Evolutionary conservation across 2,329 filamentous ascomycete species (phyloP), one percentile per base, ranked within the genome.

Genomic region (Arthrobotrys iridis): DNA sequence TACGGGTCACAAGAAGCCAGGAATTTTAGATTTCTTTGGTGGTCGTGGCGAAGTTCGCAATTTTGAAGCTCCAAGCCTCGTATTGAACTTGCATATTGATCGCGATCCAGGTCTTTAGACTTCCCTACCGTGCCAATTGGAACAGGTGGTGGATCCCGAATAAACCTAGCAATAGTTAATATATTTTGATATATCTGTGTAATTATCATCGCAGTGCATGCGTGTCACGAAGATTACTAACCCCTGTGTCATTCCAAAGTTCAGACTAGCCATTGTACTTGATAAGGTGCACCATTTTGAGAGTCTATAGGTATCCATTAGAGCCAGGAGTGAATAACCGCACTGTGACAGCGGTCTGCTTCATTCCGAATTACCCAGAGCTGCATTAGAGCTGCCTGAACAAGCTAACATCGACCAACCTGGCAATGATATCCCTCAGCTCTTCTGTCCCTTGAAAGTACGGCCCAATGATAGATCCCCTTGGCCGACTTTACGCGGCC

Each of bases 371-470:
- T 43, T 52, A 43, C 24, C 10, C 30, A 20, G 22, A 41, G 41
- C 33, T 26, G 50, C 22, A 59, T 24, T 24, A 64, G 10, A 59
- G 67, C 45, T 72, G 37, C 68, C 68, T 46, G 15, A 50, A 59
- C 10, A 52, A 18, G 68, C 28, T 62, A 67, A 45, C 8, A 11
- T 22, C 30, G 35, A 66, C 62, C 18, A 74, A 67, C 50, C 35
- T 18, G 62, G 70, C 28, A 74, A 45, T 43, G 70, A 63, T 74
- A 74, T 48, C 62, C 52, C 43, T 48, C 41, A 57, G 20, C 60
- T 48, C 24, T 8, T 37, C 24, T 24, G 15, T 45, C 28, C 46
- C 60, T 65, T 59, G 68, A 33, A 11, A 26, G 24, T 15, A 43
- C 58, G 59, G 68, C 52, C 70, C 70, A 74, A 74, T 74, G 48